Conservation (phyloP, 768 basidiomycete genomes). For the Lactarius evosmus region DNA sequence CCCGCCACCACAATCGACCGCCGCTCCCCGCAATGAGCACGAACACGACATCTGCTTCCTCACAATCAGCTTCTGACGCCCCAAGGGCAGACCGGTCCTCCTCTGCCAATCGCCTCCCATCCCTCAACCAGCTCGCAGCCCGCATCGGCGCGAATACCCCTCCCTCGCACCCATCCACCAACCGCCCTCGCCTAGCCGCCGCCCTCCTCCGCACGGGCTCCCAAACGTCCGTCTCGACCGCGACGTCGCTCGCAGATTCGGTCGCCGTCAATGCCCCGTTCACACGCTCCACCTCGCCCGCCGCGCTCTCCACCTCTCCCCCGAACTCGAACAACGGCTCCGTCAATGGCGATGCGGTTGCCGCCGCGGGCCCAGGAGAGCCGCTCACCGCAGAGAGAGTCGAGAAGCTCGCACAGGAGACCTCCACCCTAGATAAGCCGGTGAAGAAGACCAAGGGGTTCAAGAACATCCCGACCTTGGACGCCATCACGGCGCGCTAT, state of each 20-base stretch:
- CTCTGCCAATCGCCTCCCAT: constrained; percentile 51
- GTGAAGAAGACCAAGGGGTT: constrained; percentile 50
- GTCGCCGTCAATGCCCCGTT: constrained; percentile 61
- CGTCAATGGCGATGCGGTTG: constrained; percentile 36
- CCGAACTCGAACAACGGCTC: constrained; percentile 44
- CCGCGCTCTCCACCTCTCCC: constrained; percentile 46
- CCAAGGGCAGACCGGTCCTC: constrained; percentile 41
- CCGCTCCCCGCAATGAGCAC: constrained; percentile 17
- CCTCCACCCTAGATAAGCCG: constrained; percentile 31
- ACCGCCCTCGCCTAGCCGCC: constrained; percentile 71
- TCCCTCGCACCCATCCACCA: constrained; percentile 30
- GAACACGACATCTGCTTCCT: constrained; percentile 25
- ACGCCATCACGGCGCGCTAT: constrained; percentile 78
- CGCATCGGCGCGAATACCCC: constrained; percentile 54
- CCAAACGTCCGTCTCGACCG: constrained; percentile 40
- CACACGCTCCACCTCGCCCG: constrained; percentile 68
- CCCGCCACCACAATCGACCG: constrained; percentile 7
- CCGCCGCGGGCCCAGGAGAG: constrained; percentile 39
- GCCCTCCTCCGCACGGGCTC: constrained; percentile 62
- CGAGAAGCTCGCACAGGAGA: constrained; percentile 61
- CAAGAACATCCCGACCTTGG: constrained; percentile 84
- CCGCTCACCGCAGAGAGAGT: constrained; percentile 65
- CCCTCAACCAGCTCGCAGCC: constrained; percentile 79
- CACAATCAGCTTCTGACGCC: constrained; percentile 35
- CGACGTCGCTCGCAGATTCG: constrained; percentile 51